phyloP scores from a whole-genome alignment of 192 early-diverging fungal species.

The Backusella tuberculispora region DNA sequence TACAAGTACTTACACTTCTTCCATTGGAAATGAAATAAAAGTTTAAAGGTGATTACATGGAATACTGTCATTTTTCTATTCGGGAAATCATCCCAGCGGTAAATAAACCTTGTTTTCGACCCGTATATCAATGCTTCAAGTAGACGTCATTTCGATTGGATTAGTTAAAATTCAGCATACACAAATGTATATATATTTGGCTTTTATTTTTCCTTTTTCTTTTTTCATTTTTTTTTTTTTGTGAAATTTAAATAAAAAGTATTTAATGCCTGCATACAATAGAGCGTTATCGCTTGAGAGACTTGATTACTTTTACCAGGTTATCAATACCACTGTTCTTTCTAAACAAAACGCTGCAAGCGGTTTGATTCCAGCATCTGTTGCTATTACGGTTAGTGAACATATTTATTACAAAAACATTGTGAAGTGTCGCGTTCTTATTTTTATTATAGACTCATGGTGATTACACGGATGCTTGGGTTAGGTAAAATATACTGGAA shows the following conservation, averaged over 20 bases:
- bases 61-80: neutral
- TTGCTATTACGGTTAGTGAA: conserved; percentile 70
- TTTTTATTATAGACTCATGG: conserved; percentile 63
- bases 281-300: conserved; percentile 37
- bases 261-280: conserved; percentile 6
- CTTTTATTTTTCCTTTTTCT: neutral
- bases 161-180: conserved; percentile 3
- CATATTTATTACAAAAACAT: neutral
- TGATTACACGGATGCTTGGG: conserved; percentile 90
- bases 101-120: neutral
- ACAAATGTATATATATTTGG: neutral
- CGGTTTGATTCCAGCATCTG: conserved; percentile 86
- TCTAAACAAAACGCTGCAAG: conserved; percentile 79
- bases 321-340: conserved; percentile 75
- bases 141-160: conserved; percentile 1
- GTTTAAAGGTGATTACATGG: neutral
- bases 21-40: too few species aligned
- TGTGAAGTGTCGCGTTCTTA: neutral
- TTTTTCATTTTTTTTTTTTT: neutral
- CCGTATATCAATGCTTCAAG: conserved; percentile 8
- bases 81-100: neutral
- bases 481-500: conserved; percentile 57
- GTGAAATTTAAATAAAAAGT: neutral
- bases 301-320: conserved; percentile 78
- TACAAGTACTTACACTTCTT: too few species aligned